These are phyloP conservation scores for Melaleuca quinquenervia DNA, from an alignment of 345 rosid genomes.

Conservation along the genomic window DNA sequence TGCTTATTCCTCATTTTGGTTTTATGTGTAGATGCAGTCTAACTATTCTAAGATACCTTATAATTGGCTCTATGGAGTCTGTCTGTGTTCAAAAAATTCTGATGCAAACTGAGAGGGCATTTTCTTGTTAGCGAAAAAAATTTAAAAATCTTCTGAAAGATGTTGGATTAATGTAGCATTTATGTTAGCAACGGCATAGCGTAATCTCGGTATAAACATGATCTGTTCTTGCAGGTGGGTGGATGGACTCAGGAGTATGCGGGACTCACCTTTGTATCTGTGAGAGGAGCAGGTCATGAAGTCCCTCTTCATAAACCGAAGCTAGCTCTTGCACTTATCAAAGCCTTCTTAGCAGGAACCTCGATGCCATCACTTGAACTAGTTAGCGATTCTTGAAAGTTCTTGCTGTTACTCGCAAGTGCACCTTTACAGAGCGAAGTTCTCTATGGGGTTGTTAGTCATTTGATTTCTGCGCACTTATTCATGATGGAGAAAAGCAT, in stretches of 20 bases:
- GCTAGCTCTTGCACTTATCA: constrained; percentile 61
- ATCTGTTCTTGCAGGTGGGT: constrained; percentile 51
- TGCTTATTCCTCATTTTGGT: neutral
- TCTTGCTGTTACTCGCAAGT: neutral
- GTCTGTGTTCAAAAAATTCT: too few species aligned
- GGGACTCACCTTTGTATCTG: constrained; percentile 71
- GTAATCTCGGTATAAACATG: neutral
- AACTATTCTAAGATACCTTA: too few species aligned
- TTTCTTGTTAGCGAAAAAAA: neutral
- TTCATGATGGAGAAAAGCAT: neutral
- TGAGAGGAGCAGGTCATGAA: constrained; percentile 94
- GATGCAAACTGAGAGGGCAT: neutral
- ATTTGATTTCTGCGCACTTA: neutral
- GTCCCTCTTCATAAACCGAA: constrained; percentile 83
- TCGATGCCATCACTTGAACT: constrained; percentile 29
- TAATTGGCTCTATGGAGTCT: too few species aligned
- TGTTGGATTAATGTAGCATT: neutral
- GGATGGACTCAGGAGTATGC: constrained; percentile 90
- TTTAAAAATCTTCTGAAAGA: neutral
- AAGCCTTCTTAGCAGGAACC: constrained; percentile 62
- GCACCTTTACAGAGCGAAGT: neutral
- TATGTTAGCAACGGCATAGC: neutral
- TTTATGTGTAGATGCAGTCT: too few species aligned
- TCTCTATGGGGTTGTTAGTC: neutral
- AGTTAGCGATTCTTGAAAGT: constrained; percentile 17